Evolutionary conservation across 2,329 filamentous ascomycete species (phyloP), one percentile per base, ranked within the genome.

Genomic region (Leptographium galeiforme): DNA sequence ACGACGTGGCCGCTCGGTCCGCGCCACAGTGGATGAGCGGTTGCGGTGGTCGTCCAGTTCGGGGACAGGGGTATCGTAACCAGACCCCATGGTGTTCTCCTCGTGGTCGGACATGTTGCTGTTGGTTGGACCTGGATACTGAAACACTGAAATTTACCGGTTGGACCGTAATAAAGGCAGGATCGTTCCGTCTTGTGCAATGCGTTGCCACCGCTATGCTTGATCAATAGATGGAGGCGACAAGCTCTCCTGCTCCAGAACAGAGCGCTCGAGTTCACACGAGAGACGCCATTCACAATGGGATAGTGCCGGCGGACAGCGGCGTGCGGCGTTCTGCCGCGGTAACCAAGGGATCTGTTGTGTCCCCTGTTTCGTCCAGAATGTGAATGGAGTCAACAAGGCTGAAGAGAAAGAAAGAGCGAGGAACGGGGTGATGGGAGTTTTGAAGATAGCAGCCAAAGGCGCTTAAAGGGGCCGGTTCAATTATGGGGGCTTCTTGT

Each of bases 401-500:
- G 39, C 55, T 53, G 44, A 40, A 49, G n/a, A 41, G 44, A 44
- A 51, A 30, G 40, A 40, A 54, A 44, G 34, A 49, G 19, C 32
- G 8, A 30, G 5, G n/a, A 8, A 8, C 18, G 14, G 18, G 10
- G 30, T n/a, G n/a, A 48, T 48, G 11, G 34, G 34, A 16, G 45
- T 53, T 45, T 34, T 41, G 13, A 43, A n/a, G 32, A 36, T 38
- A 36, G 19, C 13, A 19, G 41, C 40, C 32, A 38, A 18, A 34
- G 25, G 19, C 43, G 30, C 19, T 34, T 18, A 13, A 50, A 8
- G 43, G 45, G n/a, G 30, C 25, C 51, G 51, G 40, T 14, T 76
- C 70, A 91, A 74, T 96, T 97, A 97, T 78, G 91, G 91, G 69
- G 93, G 91, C 75, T 95, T 91, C 77, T 89, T 93, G 78, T 93